These are phyloP conservation scores for Waitea zeae DNA, from an alignment of 1,284 basidiomycete genomes.

Conservation along the genomic window DNA sequence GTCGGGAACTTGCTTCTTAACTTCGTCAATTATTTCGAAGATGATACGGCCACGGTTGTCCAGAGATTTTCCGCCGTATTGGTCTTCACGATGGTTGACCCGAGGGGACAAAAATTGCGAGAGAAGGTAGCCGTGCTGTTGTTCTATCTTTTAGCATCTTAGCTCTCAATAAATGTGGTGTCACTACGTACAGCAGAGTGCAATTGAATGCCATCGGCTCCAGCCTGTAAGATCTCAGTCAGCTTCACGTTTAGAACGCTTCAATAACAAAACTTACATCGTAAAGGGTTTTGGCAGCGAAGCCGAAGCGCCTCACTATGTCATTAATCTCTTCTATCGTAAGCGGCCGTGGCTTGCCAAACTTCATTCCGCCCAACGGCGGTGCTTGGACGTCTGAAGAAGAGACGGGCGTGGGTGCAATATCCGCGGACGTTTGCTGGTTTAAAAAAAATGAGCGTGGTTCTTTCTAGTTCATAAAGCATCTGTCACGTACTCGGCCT, in stretches of 20 bases:
- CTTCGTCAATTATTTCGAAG: conserved; percentile 23
- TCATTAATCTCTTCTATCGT: conserved; percentile 14
- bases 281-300: conserved; percentile 16
- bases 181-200: not conserved
- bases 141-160: too few species aligned
- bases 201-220: conserved; percentile 15
- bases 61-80: conserved; percentile 31
- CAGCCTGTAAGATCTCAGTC: conserved; percentile 8
- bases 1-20: conserved; percentile 21
- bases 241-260: not conserved
- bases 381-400: conserved; percentile 12
- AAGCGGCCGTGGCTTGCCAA: conserved; percentile 14
- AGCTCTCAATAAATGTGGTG: too few species aligned
- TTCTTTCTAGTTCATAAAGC: conserved; percentile 9
- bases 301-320: conserved; percentile 18
- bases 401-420: conserved; percentile 10
- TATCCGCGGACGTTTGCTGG: not conserved
- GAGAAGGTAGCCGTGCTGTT: conserved; percentile 21
- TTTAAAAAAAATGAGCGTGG: not conserved
- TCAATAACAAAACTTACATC: conserved; percentile 4
- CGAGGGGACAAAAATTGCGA: conserved; percentile 25
- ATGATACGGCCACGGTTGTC: conserved; percentile 32
- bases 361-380: conserved; percentile 6
- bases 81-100: conserved; percentile 32
- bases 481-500: conserved; percentile 11